These are phyloP conservation scores for Decorospora gaudefroyi DNA, from an alignment of 2,329 filamentous ascomycete species.

Conservation along the genomic window DNA sequence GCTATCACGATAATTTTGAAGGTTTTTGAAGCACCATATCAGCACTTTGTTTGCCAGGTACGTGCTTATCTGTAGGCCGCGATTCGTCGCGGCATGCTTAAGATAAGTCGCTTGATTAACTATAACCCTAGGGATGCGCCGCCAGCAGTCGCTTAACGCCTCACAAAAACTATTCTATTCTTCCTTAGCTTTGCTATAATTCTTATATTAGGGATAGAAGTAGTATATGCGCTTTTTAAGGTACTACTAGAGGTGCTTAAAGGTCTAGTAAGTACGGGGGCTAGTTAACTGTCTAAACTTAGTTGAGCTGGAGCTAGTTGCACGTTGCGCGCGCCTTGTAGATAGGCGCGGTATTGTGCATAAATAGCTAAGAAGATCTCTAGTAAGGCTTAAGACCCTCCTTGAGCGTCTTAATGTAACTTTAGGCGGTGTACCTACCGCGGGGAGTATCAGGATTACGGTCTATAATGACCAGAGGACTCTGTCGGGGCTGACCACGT, in stretches of 20 bases:
- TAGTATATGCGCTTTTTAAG: neutral
- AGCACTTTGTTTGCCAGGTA: neutral
- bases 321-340: neutral
- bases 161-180: neutral
- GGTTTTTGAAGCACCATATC: neutral
- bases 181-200: neutral
- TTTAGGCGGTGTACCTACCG: neutral
- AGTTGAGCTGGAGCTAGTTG: neutral
- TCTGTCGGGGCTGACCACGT: neutral
- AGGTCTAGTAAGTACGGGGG: neutral
- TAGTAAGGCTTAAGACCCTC: constrained; percentile 1
- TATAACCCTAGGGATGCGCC: neutral
- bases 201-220: neutral
- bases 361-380: neutral
- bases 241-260: neutral
- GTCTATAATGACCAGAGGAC: constrained; percentile 6
- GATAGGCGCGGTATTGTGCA: neutral
- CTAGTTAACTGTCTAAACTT: neutral
- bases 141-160: neutral
- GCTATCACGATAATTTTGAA: neutral
- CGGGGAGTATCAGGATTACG: neutral
- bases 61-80: neutral
- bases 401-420: neutral
- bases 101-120: neutral
- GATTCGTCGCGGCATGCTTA: neutral